Conservation (phyloP, 805 yeast species). For the Debaryomyces castellii region DNA sequence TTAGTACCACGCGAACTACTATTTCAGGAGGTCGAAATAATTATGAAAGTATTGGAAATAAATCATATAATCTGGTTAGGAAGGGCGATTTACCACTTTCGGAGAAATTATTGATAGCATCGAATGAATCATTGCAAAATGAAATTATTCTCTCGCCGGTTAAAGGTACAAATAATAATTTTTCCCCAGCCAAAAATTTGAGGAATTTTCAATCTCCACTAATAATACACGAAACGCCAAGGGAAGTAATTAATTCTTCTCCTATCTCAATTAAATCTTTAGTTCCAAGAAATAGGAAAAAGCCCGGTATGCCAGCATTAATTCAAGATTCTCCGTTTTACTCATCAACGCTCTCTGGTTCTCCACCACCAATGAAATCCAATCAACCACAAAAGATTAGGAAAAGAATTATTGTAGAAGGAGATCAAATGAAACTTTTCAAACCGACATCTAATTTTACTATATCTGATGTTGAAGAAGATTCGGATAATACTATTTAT, state of each 20-base stretch:
- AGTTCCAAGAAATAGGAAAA: conserved; percentile 6
- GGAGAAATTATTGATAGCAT: not conserved
- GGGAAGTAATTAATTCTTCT: not conserved
- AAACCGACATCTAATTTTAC: not conserved
- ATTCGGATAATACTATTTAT: not conserved
- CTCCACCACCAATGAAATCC: conserved; percentile 9
- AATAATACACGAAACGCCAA: not conserved
- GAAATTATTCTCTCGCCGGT: not conserved
- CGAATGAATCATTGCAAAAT: not conserved
- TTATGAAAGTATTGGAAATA: no score
- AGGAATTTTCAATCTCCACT: not conserved
- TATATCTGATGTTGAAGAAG: not conserved
- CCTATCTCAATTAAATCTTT: conserved; percentile 1
- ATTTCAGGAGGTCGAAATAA: no score
- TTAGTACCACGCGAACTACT: not conserved
- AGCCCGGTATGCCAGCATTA: conserved; percentile 38
- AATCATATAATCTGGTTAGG: not conserved
- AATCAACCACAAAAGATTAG: no score
- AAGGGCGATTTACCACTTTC: not conserved
- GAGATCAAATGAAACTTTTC: not conserved
- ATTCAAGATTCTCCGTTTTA: conserved; percentile 38
- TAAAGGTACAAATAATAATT: not conserved
- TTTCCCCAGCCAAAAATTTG: not conserved
- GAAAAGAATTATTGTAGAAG: no score
- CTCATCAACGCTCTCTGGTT: conserved; percentile 16